These are phyloP conservation scores for Populus pruinosa DNA, from an alignment of 345 rosid species.

Conservation along the genomic window DNA sequence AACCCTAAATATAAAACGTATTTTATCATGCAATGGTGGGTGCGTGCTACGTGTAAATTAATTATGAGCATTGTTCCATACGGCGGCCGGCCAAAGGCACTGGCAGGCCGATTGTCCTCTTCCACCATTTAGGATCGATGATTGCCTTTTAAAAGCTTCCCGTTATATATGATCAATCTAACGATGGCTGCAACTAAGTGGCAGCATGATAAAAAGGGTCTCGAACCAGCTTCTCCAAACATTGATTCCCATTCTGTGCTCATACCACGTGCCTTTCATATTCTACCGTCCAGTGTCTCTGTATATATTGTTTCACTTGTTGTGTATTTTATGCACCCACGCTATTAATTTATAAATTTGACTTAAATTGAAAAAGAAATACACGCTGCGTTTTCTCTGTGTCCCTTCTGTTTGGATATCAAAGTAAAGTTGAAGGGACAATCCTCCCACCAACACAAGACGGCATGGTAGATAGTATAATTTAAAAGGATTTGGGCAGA, in stretches of 20 bases:
- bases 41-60: background rate
- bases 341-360: background rate
- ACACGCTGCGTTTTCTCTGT: background rate
- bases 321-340: background rate
- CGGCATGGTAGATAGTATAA: background rate
- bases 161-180: too few relatives aligned
- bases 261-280: background rate
- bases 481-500: background rate
- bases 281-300: background rate
- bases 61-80: background rate
- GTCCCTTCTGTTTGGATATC: background rate
- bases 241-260: slow-evolving; percentile 9
- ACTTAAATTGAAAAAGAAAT: background rate
- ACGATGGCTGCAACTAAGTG: too few relatives aligned
- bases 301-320: too few relatives aligned
- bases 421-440: background rate
- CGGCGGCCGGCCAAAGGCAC: background rate
- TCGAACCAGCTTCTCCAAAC: background rate
- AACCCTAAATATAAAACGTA: background rate
- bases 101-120: background rate
- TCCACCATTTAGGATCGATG: background rate
- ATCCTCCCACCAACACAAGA: background rate
- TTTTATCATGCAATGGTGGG: background rate
- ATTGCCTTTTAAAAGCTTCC: background rate
- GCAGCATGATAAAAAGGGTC: too few relatives aligned